phyloP scores from a whole-genome alignment of 2,329 filamentous ascomycete genomes.

The Alternaria consortialis region DNA sequence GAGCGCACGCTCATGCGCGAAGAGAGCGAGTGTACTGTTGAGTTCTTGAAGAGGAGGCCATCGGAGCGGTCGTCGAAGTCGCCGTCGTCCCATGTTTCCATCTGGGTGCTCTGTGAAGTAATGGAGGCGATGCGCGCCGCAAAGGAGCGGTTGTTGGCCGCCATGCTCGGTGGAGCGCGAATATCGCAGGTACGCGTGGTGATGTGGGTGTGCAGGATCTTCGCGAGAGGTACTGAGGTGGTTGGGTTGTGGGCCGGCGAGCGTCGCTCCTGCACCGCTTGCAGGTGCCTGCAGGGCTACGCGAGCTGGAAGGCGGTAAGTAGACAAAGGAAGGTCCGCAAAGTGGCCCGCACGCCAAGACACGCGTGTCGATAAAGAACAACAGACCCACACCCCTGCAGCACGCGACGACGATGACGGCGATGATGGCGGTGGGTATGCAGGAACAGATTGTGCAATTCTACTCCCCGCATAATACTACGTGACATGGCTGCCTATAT shows the following conservation, averaged over 20 bases:
- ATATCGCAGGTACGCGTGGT: slow-evolving; percentile 28
- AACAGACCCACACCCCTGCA: slow-evolving; percentile 2
- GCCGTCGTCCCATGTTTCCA: slow-evolving; percentile 73
- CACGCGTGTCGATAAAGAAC: slow-evolving; percentile 10
- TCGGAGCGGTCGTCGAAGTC: slow-evolving; percentile 55
- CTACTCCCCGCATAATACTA: not conserved
- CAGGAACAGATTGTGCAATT: not conserved
- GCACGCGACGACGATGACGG: slow-evolving; percentile 1
- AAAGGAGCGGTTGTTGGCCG: slow-evolving; percentile 49
- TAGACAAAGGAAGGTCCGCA: slow-evolving; percentile 10
- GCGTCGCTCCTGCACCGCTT: slow-evolving; percentile 11
- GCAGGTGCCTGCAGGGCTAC: slow-evolving; percentile 16
- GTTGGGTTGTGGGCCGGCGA: slow-evolving; percentile 16
- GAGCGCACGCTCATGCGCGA: slow-evolving; percentile 86
- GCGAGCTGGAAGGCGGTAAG: slow-evolving; percentile 17
- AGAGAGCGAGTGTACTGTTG: slow-evolving; percentile 77
- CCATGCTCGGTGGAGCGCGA: slow-evolving; percentile 34
- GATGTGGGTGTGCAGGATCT: slow-evolving; percentile 19
- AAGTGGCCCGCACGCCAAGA: slow-evolving; percentile 9
- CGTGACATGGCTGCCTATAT: not conserved
- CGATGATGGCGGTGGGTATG: not conserved
- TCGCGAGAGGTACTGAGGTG: slow-evolving; percentile 9
- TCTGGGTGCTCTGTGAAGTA: slow-evolving; percentile 62
- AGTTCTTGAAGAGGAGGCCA: slow-evolving; percentile 76
- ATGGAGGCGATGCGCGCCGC: slow-evolving; percentile 57